These are phyloP conservation scores for Polygonum maritimum DNA, from an alignment of 148 eudicot genomes.

Conservation along the genomic window DNA sequence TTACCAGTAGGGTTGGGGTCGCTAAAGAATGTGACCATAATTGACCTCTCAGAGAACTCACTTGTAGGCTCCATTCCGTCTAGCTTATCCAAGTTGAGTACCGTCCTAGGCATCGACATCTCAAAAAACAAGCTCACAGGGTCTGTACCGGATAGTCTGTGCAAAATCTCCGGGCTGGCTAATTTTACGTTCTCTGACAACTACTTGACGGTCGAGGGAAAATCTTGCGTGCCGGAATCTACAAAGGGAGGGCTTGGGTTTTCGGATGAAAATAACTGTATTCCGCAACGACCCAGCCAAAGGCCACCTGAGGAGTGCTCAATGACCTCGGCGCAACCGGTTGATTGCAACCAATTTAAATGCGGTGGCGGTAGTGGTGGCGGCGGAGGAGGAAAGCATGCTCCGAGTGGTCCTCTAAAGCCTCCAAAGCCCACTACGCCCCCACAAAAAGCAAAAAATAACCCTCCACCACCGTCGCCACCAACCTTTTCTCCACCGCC, in stretches of 20 bases:
- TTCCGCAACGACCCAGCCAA: conserved; percentile 33
- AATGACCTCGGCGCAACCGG: conserved; percentile 18
- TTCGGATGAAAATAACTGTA: conserved; percentile 40
- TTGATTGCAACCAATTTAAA: conserved; percentile 33
- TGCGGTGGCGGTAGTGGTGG: conserved; percentile 15
- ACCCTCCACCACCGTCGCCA: conserved; percentile 15
- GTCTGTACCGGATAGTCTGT: conserved; percentile 36
- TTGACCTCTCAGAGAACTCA: conserved; percentile 15
- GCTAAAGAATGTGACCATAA: neutral
- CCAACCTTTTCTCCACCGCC: conserved; percentile 18
- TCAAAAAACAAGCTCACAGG: conserved; percentile 72
- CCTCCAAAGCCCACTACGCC: conserved; percentile 13
- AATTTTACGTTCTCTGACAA: conserved; percentile 67
- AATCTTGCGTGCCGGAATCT: conserved; percentile 22
- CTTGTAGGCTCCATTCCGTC: conserved; percentile 48
- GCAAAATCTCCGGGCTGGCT: conserved; percentile 38
- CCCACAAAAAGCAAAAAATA: neutral
- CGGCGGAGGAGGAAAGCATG: neutral
- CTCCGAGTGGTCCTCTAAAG: neutral
- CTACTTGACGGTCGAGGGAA: conserved; percentile 56
- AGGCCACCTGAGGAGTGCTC: conserved; percentile 43
- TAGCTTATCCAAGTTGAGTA: conserved; percentile 33
- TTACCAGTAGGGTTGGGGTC: conserved; percentile 25
- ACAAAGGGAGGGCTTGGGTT: conserved; percentile 18
- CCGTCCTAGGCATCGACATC: conserved; percentile 55